Conservation (phyloP, 2,329 filamentous ascomycete species). For the Aschersonia sp. region DNA sequence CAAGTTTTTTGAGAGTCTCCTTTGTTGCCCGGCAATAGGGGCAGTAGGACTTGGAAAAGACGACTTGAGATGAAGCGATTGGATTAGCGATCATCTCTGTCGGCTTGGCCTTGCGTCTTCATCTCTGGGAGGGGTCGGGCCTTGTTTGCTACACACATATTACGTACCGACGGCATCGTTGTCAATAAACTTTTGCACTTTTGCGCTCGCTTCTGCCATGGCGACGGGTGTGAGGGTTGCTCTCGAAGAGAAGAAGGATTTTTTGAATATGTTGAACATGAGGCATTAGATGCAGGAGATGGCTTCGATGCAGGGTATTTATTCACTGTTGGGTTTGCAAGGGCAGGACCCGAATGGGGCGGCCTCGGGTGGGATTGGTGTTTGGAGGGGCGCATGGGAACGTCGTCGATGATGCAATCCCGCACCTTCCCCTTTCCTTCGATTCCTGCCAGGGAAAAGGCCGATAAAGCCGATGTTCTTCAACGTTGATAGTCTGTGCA, state of each 20-base stretch:
- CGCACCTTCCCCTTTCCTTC: background rate
- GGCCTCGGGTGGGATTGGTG: background rate
- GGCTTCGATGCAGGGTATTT: too few species aligned
- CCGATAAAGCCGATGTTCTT: too few species aligned
- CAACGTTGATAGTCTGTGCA: too few species aligned
- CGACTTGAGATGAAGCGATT: constrained; percentile 34
- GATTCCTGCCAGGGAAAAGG: too few species aligned
- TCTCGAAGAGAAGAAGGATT: constrained; percentile 47
- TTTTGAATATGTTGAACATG: constrained; percentile 52
- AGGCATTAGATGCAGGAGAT: background rate
- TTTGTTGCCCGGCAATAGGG: constrained; percentile 81
- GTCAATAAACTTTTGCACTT: constrained; percentile 77
- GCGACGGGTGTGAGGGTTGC: constrained; percentile 35
- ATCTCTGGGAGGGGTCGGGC: too few species aligned
- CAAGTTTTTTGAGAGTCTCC: constrained; percentile 51
- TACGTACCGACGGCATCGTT: constrained; percentile 69
- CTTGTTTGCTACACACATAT: too few species aligned
- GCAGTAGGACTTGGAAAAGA: constrained; percentile 97
- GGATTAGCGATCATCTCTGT: too few species aligned
- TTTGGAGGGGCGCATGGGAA: constrained; percentile 1
- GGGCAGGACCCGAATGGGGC: background rate
- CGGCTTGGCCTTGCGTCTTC: too few species aligned
- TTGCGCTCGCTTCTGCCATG: constrained; percentile 74
- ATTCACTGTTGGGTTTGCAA: background rate
- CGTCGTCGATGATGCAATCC: constrained; percentile 2